Conservation (phyloP, 2,329 filamentous ascomycete species). For the Leptographium wingfieldii region DNA sequence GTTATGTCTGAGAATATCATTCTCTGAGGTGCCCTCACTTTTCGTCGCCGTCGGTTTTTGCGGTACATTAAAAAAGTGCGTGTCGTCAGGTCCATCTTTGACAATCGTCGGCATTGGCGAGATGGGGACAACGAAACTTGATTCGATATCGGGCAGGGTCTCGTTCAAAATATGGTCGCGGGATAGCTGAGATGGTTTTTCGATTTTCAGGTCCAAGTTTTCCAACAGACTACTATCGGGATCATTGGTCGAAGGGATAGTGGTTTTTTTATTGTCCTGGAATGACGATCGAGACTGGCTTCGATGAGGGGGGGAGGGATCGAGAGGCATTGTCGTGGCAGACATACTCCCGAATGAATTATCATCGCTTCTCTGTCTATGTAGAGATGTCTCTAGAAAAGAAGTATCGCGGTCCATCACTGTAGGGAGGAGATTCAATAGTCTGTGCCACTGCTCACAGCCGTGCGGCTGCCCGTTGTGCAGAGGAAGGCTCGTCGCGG, state of each 20-base stretch:
- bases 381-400: neutral
- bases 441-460: neutral
- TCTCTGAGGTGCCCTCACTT: neutral
- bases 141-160: conserved; percentile 52
- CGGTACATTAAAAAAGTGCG: conserved; percentile 42
- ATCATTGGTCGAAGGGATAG: neutral
- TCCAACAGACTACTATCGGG: conserved; percentile 31
- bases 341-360: neutral
- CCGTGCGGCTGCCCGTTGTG: neutral
- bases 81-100: conserved; percentile 41
- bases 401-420: neutral
- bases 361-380: neutral
- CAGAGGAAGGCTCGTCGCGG: neutral
- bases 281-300: neutral
- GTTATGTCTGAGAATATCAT: neutral
- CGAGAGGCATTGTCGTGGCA: neutral
- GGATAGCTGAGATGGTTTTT: conserved; percentile 32
- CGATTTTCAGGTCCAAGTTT: conserved; percentile 19
- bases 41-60: conserved; percentile 14
- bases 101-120: conserved; percentile 41
- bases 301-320: neutral
- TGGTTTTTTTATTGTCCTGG: too few relatives aligned
- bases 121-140: conserved; percentile 47
- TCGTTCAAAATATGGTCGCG: conserved; percentile 40
- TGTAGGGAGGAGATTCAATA: neutral